A percentile compares a stretch with the other conserved stretches of the same genome.
These are phyloP conservation scores for Cutaneotrichosporon cyanovorans DNA, from an alignment of 1,284 basidiomycete genomes.

Conservation along the genomic window DNA sequence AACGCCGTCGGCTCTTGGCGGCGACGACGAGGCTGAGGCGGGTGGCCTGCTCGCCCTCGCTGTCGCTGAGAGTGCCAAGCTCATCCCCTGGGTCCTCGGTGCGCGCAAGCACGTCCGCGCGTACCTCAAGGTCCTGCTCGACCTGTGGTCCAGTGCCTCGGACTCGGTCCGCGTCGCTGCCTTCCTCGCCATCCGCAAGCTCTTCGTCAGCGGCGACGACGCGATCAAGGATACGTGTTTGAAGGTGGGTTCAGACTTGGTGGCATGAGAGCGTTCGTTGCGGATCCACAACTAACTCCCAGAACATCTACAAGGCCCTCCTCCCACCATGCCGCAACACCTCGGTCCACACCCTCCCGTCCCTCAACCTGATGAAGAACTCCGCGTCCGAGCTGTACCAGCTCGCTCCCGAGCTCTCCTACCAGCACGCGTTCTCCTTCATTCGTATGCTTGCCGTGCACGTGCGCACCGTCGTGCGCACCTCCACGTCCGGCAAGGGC, in stretches of 20 bases:
- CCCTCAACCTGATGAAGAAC: conserved; percentile 97
- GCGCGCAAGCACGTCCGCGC: conserved; percentile 74
- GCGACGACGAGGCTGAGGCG: conserved; percentile 35
- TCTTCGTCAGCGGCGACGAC: conserved; percentile 72
- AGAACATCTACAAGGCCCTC: conserved; percentile 61
- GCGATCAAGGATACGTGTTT: conserved; percentile 76
- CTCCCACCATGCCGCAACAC: conserved; percentile 71
- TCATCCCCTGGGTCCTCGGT: conserved; percentile 75
- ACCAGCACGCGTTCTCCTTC: conserved; percentile 94
- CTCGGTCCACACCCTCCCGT: conserved; percentile 77
- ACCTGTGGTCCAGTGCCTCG: conserved; percentile 71
- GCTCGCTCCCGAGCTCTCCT: conserved; percentile 54
- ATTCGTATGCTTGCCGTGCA: conserved; percentile 94
- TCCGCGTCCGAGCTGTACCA: conserved; percentile 88
- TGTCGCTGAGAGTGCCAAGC: conserved; percentile 71
- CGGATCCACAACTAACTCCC: neutral
- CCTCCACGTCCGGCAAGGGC: conserved; percentile 25
- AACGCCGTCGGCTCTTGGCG: conserved; percentile 37
- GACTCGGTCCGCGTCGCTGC: conserved; percentile 81
- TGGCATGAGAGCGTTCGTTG: conserved; percentile 35
- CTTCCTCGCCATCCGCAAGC: conserved; percentile 74
- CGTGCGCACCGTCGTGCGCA: conserved; percentile 57
- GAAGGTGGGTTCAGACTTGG: conserved; percentile 56
- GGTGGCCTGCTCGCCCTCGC: conserved; percentile 57
- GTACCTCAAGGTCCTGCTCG: conserved; percentile 78